Evolutionary conservation across 2,329 filamentous ascomycete genomes (phyloP), one percentile per base, ranked within the genome.

Genomic region (Exophiala alcalophila): DNA sequence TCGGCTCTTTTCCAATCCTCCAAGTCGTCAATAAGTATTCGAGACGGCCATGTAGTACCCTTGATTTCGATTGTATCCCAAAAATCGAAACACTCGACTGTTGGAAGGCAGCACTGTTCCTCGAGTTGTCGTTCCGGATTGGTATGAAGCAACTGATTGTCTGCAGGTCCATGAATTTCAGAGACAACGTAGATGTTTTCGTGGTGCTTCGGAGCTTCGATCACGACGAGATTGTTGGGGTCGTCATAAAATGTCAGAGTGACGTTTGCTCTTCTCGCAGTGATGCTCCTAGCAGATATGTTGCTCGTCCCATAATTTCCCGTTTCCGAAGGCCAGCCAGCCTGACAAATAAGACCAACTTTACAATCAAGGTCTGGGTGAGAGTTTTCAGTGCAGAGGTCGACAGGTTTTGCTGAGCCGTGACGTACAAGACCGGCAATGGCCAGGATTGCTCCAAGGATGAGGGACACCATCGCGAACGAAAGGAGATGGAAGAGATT

Each of bases 1-100:
- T 40, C 27, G 4, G 28, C 28, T 19, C 37, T 21, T 24, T 40
- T 40, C 37, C 37, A 40, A 23, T 32, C 37, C 28, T 40, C 27
- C 28, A 40, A 18, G 25, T 33, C 37, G n/a, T 40, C 37, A 12
- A 40, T 40, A 16, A 40, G 18, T 10, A 40, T 16, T 24, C 28
- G 37, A 9, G 10, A 10, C 9, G 37, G 28, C 14, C 32, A 23
- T 23, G 20, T 21, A 24, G n/a, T 8, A 10, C 35, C 35, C 16
- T 40, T 31, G 19, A 31, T n/a, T 5, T 33, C 16, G 28, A 40
- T 25, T 12, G 16, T 31, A 14, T 18, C 11, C 15, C 14, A 21
- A 7, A 40, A 40, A 3, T 40, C 37, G 27, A 31, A 40, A 14
- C 28, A 40, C 12, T 40, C 27, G n/a, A 32, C 25, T 11, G 37